Conservation (phyloP, 345 rosid genomes). For the thale cress (Arabidopsis thaliana) region TAIR10.1 NC_003074.8:6205501-6206000, state of each 20-base stretch:
- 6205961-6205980: constrained; percentile 75
- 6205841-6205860: constrained; percentile 84
- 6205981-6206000: constrained; percentile 58
- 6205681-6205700: constrained; percentile 62
- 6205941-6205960: constrained; percentile 68
- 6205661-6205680: constrained; percentile 95
- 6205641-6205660: constrained; percentile 90
- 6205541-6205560: constrained; percentile 1
- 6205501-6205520: constrained; percentile 20
- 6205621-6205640: constrained; percentile 98
- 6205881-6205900: constrained; percentile 91
- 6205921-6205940: constrained; percentile 87
- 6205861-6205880: constrained; percentile 94
- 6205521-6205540: not conserved
- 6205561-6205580: constrained; percentile 22
- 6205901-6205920: constrained; percentile 86
- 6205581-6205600: constrained; percentile 76
- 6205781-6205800: not conserved
- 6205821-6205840: constrained; percentile 67
- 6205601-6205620: constrained; percentile 93
- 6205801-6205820: constrained; percentile 67
- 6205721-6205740: not conserved
- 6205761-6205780: not conserved
- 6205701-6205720: constrained; percentile 10
- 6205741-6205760: constrained; percentile 16